phyloP scores from a whole-genome alignment of 1,284 basidiomycete species.

The Ceratobasidium sp. region DNA sequence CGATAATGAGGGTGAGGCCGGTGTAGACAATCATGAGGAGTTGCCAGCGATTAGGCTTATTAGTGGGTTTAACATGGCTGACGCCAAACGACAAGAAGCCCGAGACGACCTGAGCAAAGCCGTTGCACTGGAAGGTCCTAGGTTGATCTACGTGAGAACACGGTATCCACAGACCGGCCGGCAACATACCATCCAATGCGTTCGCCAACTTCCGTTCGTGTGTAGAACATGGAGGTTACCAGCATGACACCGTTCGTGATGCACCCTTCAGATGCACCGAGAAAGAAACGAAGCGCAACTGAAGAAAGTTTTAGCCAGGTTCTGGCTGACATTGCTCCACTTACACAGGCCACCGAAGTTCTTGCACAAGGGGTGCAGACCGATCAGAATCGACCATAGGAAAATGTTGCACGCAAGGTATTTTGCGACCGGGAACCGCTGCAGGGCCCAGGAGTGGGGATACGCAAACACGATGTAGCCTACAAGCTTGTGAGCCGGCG shows the following conservation, averaged over 20 bases:
- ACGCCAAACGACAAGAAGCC: conserved; percentile 55
- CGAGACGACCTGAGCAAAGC: conserved; percentile 53
- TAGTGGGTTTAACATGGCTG: conserved; percentile 49
- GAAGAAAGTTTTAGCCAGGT: conserved; percentile 42
- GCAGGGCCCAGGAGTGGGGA: conserved; percentile 53
- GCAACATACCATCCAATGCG: conserved; percentile 53
- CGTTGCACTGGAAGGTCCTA: conserved; percentile 53
- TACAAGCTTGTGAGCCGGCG: conserved; percentile 19
- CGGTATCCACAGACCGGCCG: background rate
- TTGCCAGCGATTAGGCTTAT: conserved; percentile 51
- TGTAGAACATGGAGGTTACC: conserved; percentile 54
- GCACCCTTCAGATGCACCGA: conserved; percentile 54
- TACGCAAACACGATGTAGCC: conserved; percentile 53
- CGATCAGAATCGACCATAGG: conserved; percentile 52
- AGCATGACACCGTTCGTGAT: conserved; percentile 53
- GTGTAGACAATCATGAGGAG: conserved; percentile 54
- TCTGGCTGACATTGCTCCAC: conserved; percentile 29
- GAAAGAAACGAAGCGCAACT: conserved; percentile 55
- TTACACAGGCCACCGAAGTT: conserved; percentile 50
- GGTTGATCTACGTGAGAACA: background rate
- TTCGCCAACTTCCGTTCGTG: conserved; percentile 53
- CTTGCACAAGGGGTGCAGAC: conserved; percentile 49
- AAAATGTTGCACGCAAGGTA: conserved; percentile 53
- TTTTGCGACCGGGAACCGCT: conserved; percentile 53
- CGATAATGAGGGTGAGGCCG: conserved; percentile 50